Evolutionary conservation across 2,329 filamentous ascomycete species (phyloP), one percentile per base, ranked within the genome.

Genomic region (Paecilomyces sp.): DNA sequence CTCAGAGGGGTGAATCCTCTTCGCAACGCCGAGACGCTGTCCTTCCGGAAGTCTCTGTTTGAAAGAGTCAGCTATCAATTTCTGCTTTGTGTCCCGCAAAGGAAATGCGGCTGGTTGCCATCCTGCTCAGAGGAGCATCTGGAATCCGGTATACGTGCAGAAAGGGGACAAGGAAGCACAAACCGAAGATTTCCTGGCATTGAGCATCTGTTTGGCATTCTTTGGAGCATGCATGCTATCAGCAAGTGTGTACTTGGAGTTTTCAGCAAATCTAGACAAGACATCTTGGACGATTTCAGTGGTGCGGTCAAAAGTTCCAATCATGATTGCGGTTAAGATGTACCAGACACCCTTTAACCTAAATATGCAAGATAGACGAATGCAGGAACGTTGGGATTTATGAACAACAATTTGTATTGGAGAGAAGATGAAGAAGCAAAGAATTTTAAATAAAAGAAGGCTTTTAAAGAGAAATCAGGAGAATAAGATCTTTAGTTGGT

Each of bases 151-250:
- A 47, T 47, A n/a, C n/a, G 41, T 47, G 41, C 41, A 18, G 41
- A 9, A 47, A 15, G n/a, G 18, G n/a, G 41, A 15, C 41, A 47
- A 18, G 18, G 18, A n/a, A 47, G n/a, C 41, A 47, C 41, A 11
- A n/a, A 47, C 41, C n/a, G 41, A 47, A 22, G 41, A n/a, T 47
- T n/a, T 18, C 41, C n/a, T 47, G 8, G 41, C 41, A 47, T 8
- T 9, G 15, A 47, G 41, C 41, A 22, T 30, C 22, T 30, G 51
- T n/a, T 5, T 25, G 28, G 51, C 28, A 25, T 30, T 53, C 51
- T 25, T 25, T 53, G 60, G 60, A 11, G 60, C 60, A 55, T 60
- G 54, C 15, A 18, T 57, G 55, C 57, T 60, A 22, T 60, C 58
- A 28, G 55, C 58, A 24, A 62, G 57, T n/a, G 54, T 51, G 31